Conservation (phyloP, 768 basidiomycete species). For the Amylocystis lapponica region DNA sequence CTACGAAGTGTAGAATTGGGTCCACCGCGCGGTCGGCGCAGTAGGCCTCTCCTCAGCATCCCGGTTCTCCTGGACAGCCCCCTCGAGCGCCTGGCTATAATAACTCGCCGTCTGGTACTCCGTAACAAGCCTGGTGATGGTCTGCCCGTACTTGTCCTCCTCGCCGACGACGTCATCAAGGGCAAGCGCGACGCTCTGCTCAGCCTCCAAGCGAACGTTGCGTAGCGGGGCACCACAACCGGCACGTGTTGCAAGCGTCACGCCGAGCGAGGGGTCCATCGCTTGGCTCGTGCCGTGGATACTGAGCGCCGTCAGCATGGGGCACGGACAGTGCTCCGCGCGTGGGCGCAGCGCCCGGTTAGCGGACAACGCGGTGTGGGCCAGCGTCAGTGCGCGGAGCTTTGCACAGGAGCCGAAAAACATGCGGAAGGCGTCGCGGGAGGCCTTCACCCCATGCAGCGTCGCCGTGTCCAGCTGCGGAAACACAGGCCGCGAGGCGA, state of each 20-base stretch:
- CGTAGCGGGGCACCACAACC: background rate
- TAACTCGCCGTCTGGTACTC: too few relatives aligned
- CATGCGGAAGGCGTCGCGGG: constrained; percentile 13
- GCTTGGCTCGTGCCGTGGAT: background rate
- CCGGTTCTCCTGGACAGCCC: too few relatives aligned
- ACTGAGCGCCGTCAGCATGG: background rate
- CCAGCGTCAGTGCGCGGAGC: constrained; percentile 18
- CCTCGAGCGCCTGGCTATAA: too few relatives aligned
- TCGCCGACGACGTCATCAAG: too few relatives aligned
- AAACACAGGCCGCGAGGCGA: constrained; percentile 21
- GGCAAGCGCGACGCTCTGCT: background rate
- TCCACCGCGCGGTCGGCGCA: too few relatives aligned
- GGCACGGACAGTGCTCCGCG: constrained; percentile 1
- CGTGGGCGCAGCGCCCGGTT: constrained; percentile 1
- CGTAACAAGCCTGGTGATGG: too few relatives aligned
- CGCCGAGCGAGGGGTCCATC: background rate
- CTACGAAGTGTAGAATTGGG: too few relatives aligned
- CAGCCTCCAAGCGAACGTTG: background rate
- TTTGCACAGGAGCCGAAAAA: constrained; percentile 14
- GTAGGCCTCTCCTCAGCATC: too few relatives aligned
- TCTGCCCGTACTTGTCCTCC: background rate
- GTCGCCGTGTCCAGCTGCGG: constrained; percentile 31
- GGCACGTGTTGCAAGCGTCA: background rate
- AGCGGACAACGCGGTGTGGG: constrained; percentile 3
- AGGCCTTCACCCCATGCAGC: constrained; percentile 33